Conservation (phyloP, 2,329 filamentous ascomycete species). For the Trichophyton simii region DNA sequence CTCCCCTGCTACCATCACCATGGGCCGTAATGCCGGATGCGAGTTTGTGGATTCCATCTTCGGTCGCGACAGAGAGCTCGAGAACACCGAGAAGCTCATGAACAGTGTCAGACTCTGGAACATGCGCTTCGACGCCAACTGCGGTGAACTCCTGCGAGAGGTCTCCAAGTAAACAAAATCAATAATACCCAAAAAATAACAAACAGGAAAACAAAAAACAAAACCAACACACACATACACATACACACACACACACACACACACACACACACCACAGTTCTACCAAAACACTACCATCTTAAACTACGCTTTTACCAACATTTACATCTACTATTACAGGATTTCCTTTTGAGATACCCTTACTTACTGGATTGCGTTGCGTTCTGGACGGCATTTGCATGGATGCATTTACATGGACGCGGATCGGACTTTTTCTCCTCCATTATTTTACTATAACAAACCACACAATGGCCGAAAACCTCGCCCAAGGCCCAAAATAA, state of each 20-base stretch:
- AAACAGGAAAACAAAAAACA: too few relatives aligned
- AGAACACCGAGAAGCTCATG: slow-evolving; percentile 89
- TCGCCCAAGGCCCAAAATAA: too few relatives aligned
- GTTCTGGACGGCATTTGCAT: neutral
- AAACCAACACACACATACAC: too few relatives aligned
- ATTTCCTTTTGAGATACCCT: neutral
- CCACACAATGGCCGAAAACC: too few relatives aligned
- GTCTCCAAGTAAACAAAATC: neutral
- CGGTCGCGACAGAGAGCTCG: slow-evolving; percentile 75
- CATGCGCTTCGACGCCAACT: slow-evolving; percentile 90
- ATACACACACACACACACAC: too few relatives aligned
- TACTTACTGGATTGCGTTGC: neutral
- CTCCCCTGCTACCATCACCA: slow-evolving; percentile 40
- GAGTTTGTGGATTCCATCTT: slow-evolving; percentile 97
- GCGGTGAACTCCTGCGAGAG: slow-evolving; percentile 62
- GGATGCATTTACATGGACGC: slow-evolving; percentile 1
- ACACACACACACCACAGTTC: too few relatives aligned
- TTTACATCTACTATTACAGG: neutral
- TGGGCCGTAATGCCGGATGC: slow-evolving; percentile 83
- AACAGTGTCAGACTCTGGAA: slow-evolving; percentile 76
- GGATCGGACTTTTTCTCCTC: neutral
- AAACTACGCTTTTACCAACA: neutral
- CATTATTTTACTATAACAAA: too few relatives aligned
- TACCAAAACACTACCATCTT: neutral
- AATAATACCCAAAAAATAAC: too few relatives aligned